Evolutionary conservation across 495 filamentous ascomycete genomes (phyloP).

Genomic region (Penicillium parvum): DNA sequence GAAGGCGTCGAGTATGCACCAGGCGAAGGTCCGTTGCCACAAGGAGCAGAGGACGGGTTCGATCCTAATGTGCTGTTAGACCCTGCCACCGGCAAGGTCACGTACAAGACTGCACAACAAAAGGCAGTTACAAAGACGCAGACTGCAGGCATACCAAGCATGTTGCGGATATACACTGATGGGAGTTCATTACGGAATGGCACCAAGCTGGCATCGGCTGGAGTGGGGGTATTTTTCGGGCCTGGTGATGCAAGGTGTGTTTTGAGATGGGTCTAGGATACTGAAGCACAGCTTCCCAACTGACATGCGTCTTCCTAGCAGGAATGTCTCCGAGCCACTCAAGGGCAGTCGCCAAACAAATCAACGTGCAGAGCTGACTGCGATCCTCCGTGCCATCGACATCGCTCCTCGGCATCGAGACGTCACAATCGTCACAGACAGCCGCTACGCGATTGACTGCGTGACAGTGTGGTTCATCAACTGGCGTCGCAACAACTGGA

Average conservation of each 20-base stretch:
- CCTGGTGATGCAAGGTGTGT: conserved; percentile 64
- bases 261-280: neutral
- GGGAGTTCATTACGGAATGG: conserved; percentile 82
- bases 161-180: conserved; percentile 81
- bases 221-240: conserved; percentile 87
- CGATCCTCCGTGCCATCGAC: conserved; percentile 78
- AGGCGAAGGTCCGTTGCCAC: conserved; percentile 51
- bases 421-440: conserved; percentile 75
- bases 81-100: conserved; percentile 51
- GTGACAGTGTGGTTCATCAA: conserved; percentile 77
- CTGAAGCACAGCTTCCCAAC: conserved; percentile 9
- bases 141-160: conserved; percentile 37
- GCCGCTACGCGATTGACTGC: conserved; percentile 83
- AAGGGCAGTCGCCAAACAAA: conserved; percentile 78
- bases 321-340: conserved; percentile 83
- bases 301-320: conserved; percentile 37
- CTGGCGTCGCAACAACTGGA: conserved; percentile 81
- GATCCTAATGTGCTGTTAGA: conserved; percentile 56
- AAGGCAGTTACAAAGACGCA: conserved; percentile 43
- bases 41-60: conserved; percentile 57
- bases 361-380: conserved; percentile 89
- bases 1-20: conserved; percentile 47
- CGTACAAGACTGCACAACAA: conserved; percentile 53
- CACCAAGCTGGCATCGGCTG: conserved; percentile 62
- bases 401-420: conserved; percentile 59